phyloP scores from a whole-genome alignment of 2,329 filamentous ascomycete species.

The Cercospora nicotianae region DNA sequence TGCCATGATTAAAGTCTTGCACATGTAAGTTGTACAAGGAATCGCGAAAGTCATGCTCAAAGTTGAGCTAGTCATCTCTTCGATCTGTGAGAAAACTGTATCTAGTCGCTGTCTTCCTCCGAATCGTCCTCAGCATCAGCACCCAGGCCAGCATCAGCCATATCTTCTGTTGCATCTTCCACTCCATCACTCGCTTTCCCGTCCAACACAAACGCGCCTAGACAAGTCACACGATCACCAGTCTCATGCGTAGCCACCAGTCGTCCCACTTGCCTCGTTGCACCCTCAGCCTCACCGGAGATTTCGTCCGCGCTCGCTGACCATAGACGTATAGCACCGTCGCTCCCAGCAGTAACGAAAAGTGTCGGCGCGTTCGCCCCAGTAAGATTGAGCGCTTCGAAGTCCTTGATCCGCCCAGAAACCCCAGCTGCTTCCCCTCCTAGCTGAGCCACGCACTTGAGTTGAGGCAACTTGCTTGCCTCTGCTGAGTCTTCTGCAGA shows the following conservation, averaged over 20 bases:
- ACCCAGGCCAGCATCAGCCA: slow-evolving; percentile 21
- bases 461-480: slow-evolving; percentile 33
- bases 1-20: background rate
- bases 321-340: slow-evolving; percentile 83
- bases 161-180: slow-evolving; percentile 19
- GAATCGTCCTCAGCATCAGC: slow-evolving; percentile 12
- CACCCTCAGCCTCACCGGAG: slow-evolving; percentile 9
- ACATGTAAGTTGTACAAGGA: background rate
- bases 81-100: background rate
- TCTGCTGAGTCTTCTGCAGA: slow-evolving; percentile 25
- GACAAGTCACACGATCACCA: slow-evolving; percentile 82
- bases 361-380: slow-evolving; percentile 50
- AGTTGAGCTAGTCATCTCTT: background rate
- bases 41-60: background rate
- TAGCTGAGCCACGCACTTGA: slow-evolving; percentile 65
- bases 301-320: slow-evolving; percentile 27
- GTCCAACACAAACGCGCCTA: slow-evolving; percentile 79
- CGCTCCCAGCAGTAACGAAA: slow-evolving; percentile 76
- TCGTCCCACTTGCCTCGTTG: slow-evolving; percentile 57
- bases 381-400: slow-evolving; percentile 60
- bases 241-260: slow-evolving; percentile 80
- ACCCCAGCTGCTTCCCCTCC: slow-evolving; percentile 68
- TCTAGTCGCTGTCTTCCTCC: slow-evolving; percentile 18
- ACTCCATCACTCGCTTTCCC: slow-evolving; percentile 29
- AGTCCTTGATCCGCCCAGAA: slow-evolving; percentile 80